Percentiles rank a stretch among this genome's conserved stretches.
phyloP scores from a whole-genome alignment of 176 grass and related monocot species.

The Hordeum marinum region DNA sequence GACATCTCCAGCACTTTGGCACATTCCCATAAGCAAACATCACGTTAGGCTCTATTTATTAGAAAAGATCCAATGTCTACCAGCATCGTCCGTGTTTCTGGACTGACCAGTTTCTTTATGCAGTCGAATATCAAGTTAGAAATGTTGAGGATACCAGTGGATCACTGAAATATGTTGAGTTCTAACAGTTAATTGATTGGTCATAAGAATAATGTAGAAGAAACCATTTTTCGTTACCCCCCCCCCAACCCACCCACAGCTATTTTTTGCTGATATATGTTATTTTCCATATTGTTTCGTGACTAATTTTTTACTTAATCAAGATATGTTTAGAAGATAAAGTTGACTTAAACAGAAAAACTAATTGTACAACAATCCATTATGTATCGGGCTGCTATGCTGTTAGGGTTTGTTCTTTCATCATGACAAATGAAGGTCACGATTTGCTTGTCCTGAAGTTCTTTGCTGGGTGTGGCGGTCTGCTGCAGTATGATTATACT shows the following conservation, averaged over 20 bases:
- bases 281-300: neutral
- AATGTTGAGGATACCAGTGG: neutral
- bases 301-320: neutral
- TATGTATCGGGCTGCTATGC: neutral
- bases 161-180: neutral
- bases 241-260: neutral
- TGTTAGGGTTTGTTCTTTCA: neutral
- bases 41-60: neutral
- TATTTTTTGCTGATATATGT: neutral
- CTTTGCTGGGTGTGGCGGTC: neutral
- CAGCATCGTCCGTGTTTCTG: neutral
- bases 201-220: neutral
- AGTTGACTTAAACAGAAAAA: neutral
- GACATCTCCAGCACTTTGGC: neutral
- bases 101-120: neutral
- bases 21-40: neutral
- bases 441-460: neutral
- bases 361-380: neutral
- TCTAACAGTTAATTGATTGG: neutral
- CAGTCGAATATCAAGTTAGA: neutral
- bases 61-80: neutral
- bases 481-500: neutral
- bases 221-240: neutral
- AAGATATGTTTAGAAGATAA: conserved; percentile 2
- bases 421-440: neutral